Percentiles rank a stretch among this genome's conserved stretches.
phyloP scores from a whole-genome alignment of 805 yeast genomes.

The Metschnikowia baotianmanensis region DNA sequence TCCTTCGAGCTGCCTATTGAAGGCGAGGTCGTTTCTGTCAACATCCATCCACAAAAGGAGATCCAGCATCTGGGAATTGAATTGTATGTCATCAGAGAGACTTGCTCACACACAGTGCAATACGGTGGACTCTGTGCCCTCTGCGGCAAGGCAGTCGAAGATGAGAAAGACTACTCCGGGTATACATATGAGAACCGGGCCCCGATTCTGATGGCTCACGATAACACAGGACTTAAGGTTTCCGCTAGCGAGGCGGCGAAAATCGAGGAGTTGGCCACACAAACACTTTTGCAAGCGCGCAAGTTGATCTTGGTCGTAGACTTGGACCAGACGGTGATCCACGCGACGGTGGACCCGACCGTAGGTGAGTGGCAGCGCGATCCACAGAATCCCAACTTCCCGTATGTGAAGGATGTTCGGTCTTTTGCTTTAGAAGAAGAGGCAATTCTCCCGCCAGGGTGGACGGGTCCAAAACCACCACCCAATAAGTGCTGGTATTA shows the following conservation, averaged over 20 bases:
- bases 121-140: slow-evolving; percentile 93
- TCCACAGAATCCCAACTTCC: slow-evolving; percentile 78
- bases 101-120: slow-evolving; percentile 90
- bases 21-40: slow-evolving; percentile 57
- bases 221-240: slow-evolving; percentile 77
- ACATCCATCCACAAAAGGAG: slow-evolving; percentile 57
- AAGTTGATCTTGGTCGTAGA: slow-evolving; percentile 91
- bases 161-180: slow-evolving; percentile 71
- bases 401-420: slow-evolving; percentile 77
- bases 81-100: slow-evolving; percentile 64
- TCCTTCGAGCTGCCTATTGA: slow-evolving; percentile 81
- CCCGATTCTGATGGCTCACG: slow-evolving; percentile 86
- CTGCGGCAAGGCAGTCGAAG: slow-evolving; percentile 78
- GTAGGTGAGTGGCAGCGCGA: slow-evolving; percentile 96
- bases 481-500: slow-evolving; percentile 79
- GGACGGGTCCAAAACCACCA: slow-evolving; percentile 59
- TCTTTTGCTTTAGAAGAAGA: slow-evolving; percentile 79
- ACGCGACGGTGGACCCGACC: slow-evolving; percentile 96
- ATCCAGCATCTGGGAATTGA: slow-evolving; percentile 45
- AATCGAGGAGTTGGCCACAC: slow-evolving; percentile 67
- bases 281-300: slow-evolving; percentile 10
- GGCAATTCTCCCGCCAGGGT: slow-evolving; percentile 52
- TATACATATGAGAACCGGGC: slow-evolving; percentile 69
- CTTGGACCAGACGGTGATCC: slow-evolving; percentile 95
- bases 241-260: slow-evolving; percentile 83